Evolutionary conservation across 768 basidiomycete species (phyloP).

Genomic region (Auricularia heimuer): DNA sequence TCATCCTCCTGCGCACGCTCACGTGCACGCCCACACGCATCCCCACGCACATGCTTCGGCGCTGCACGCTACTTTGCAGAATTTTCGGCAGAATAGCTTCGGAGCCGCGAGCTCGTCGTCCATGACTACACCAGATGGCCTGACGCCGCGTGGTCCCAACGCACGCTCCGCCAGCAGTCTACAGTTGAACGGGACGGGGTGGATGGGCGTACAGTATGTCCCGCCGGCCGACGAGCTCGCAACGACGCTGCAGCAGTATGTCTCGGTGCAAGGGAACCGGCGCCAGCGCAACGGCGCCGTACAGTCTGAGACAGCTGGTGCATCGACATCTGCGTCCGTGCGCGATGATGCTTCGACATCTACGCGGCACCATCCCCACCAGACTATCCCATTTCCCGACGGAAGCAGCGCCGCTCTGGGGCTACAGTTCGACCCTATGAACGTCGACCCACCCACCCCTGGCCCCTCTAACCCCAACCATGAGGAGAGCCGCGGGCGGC

Average conservation of each 20-base stretch:
- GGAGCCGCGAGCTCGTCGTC: neutral
- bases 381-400: neutral
- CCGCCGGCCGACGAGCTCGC: neutral
- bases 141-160: neutral
- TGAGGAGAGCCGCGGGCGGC: neutral
- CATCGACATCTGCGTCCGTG: neutral
- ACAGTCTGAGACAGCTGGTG: neutral
- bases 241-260: neutral
- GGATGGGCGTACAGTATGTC: neutral
- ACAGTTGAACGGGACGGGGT: neutral
- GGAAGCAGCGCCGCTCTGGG: neutral
- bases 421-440: neutral
- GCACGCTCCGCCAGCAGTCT: neutral
- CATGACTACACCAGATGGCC: neutral
- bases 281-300: neutral
- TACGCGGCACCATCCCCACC: neutral
- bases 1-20: too few relatives aligned
- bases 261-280: neutral
- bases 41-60: neutral
- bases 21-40: neutral
- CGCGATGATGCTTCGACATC: neutral
- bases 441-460: neutral
- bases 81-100: neutral
- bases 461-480: neutral
- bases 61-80: neutral